A percentile compares a stretch with the other conserved stretches of the same genome.
Evolutionary conservation across 2,329 filamentous ascomycete genomes (phyloP).

Genomic region (Xylariaceae sp.): DNA sequence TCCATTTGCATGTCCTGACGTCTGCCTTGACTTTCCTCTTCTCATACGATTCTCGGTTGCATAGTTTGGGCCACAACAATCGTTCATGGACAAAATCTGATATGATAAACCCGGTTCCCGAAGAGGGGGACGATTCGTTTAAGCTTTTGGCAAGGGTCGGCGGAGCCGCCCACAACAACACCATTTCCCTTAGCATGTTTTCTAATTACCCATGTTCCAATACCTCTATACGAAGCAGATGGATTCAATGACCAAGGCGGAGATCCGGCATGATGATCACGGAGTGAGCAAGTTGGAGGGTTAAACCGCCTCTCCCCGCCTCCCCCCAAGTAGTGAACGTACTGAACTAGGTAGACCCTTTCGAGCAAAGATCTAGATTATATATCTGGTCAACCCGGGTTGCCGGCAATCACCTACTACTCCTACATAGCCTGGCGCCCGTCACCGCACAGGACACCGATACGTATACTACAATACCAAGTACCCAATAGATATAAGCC

Average conservation of each 20-base stretch:
- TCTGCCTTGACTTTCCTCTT: background rate
- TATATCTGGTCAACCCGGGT: too few species aligned
- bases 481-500: background rate
- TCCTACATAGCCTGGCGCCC: too few species aligned
- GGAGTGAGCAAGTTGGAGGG: background rate
- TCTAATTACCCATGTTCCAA: conserved; percentile 13
- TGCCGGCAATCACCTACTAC: too few species aligned
- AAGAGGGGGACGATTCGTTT: background rate
- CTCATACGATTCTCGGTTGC: background rate
- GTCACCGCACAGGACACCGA: background rate
- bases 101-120: background rate
- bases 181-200: conserved; percentile 19
- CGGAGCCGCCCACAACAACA: conserved; percentile 13
- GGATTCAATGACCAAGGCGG: conserved; percentile 12
- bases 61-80: background rate
- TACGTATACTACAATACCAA: background rate
- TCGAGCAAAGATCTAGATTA: too few species aligned
- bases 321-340: too few species aligned
- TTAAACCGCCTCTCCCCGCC: too few species aligned
- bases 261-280: background rate
- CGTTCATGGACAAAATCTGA: background rate
- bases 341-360: too few species aligned
- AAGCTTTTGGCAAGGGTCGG: conserved; percentile 4
- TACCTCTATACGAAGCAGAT: conserved; percentile 17
- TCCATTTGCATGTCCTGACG: background rate